Base-by-base conservation (phyloP, 805 yeast genomes). In the Wickerhamomyces bisporus region DNA sequence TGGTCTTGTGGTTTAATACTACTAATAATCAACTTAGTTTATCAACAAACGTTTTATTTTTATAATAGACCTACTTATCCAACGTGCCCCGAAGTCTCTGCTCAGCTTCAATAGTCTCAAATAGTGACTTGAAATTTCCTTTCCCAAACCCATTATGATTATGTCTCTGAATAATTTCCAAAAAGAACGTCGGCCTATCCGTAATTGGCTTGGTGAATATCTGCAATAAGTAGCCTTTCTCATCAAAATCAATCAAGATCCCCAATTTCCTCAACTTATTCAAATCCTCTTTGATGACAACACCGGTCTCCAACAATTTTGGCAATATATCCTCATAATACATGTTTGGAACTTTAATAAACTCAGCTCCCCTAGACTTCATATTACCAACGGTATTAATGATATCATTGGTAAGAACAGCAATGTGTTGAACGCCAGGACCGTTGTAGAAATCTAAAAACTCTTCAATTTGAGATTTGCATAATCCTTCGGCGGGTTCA, bases 61-160 rank as follows among this genome's bases (percentile, higher is more conserved):
- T n/a, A n/a, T n/a, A n/a, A n/a, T n/a, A 21, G 24, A 10, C 7
- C 10, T 10, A 21, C 24, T 32, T 45, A 23, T 41, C 40, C 36
- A 77, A 58, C 13, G 86, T 86, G 1, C 95, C 95, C 36, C 95
- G 72, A 35, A 60, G 52, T 40, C 57, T 67, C 56, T 86, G 95
- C 47, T 85, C 89, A n/a, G 70, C 69, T 57, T 86, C 96, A 40
- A 86, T 77, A 6, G 83, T 75, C 53, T 86, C 89, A 53, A 84
- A 86, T 27, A 87, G 63, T 0, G 93, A 84, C 55, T 78, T 82
- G 64, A 86, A 86, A 43, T 88, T 86, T 2, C 95, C 95, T 35
- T 87, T 87, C 1, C 95, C 96, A 60, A 86, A 86, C 0, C 96
- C 96, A 43, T 80, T 72, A 55, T 84, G 89, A 51, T 84, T 81